Percentiles rank a stretch among this genome's conserved stretches.
phyloP scores from a whole-genome alignment of 2,329 filamentous ascomycete genomes.

The Colletotrichum musicola region DNA sequence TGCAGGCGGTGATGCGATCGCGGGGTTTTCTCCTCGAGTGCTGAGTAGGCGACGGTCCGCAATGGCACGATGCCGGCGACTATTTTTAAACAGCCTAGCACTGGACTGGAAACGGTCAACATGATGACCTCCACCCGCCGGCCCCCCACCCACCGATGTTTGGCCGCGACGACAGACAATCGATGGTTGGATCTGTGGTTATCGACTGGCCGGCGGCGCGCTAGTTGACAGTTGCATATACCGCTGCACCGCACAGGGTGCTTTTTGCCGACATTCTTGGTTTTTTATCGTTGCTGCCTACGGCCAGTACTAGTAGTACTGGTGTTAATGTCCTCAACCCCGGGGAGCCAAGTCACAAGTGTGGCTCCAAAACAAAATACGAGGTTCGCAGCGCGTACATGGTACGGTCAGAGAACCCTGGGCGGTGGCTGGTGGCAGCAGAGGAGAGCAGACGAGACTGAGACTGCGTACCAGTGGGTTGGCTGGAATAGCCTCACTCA shows the following conservation, averaged over 20 bases:
- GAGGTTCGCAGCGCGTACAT: constrained; percentile 22
- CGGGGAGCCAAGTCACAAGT: not conserved
- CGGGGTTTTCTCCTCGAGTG: constrained; percentile 7
- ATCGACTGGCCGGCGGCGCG: constrained; percentile 7
- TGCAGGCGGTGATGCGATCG: constrained; percentile 18
- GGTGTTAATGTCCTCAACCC: too few relatives aligned
- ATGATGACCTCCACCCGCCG: not conserved
- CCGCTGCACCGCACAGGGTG: not conserved
- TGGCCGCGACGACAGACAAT: constrained; percentile 2
- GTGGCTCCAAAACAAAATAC: constrained; percentile 24
- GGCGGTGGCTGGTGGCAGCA: constrained; percentile 15
- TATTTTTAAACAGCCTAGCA: constrained; percentile 19
- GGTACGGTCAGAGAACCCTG: constrained; percentile 3
- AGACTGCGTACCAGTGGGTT: not conserved
- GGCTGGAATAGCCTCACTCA: constrained; percentile 32
- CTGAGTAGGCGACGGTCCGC: constrained; percentile 9
- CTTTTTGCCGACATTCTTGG: constrained; percentile 2
- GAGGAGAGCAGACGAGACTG: constrained; percentile 16
- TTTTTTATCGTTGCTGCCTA: constrained; percentile 34
- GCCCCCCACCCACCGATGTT: not conserved
- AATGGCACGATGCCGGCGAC: constrained; percentile 5
- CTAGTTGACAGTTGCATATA: constrained; percentile 12
- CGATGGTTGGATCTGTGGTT: constrained; percentile 2
- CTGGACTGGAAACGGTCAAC: not conserved
- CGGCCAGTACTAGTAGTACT: not conserved